These are phyloP conservation scores for Clarkia xantiana DNA, from an alignment of 345 rosid species.

Conservation along the genomic window DNA sequence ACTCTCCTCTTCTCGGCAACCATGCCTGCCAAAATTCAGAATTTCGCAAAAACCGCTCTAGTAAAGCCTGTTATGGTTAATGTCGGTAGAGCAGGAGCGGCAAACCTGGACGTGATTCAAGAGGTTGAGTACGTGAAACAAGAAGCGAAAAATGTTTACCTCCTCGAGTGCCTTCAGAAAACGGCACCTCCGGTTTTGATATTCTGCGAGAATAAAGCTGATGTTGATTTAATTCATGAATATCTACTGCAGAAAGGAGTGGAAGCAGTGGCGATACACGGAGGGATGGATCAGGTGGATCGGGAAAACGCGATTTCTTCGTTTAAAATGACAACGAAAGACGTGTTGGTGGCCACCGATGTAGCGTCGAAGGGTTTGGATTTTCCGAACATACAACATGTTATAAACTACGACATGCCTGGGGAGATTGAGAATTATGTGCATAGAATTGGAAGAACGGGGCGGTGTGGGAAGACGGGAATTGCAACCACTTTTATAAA, in stretches of 20 bases:
- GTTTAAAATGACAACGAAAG: slow-evolving; percentile 70
- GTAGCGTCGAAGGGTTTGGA: too few relatives aligned
- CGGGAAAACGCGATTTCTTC: slow-evolving; percentile 76
- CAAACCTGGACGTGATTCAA: too few relatives aligned
- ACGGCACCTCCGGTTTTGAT: slow-evolving; percentile 83
- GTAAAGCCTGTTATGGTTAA: slow-evolving; percentile 76
- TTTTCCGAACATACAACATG: too few relatives aligned
- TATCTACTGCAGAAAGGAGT: slow-evolving; percentile 82
- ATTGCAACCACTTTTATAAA: slow-evolving; percentile 84
- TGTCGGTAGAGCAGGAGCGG: slow-evolving; percentile 89
- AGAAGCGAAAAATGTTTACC: slow-evolving; percentile 86
- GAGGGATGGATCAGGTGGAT: slow-evolving; percentile 88
- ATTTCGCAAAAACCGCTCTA: slow-evolving; percentile 73
- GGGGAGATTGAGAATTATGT: too few relatives aligned
- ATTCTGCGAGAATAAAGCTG: slow-evolving; percentile 91
- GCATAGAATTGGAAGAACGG: slow-evolving; percentile 88
- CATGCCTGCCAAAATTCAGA: slow-evolving; percentile 81
- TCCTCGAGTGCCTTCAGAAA: slow-evolving; percentile 80
- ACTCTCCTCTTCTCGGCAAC: too few relatives aligned
- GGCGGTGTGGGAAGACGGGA: slow-evolving; percentile 88
- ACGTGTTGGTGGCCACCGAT: too few relatives aligned
- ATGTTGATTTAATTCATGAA: too few relatives aligned
- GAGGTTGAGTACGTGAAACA: slow-evolving; percentile 94
- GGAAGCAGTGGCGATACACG: slow-evolving; percentile 82
- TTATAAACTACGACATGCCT: too few relatives aligned